phyloP scores from a whole-genome alignment of 352 stramenopile genomes.

The Vaucheria bursata region DNA sequence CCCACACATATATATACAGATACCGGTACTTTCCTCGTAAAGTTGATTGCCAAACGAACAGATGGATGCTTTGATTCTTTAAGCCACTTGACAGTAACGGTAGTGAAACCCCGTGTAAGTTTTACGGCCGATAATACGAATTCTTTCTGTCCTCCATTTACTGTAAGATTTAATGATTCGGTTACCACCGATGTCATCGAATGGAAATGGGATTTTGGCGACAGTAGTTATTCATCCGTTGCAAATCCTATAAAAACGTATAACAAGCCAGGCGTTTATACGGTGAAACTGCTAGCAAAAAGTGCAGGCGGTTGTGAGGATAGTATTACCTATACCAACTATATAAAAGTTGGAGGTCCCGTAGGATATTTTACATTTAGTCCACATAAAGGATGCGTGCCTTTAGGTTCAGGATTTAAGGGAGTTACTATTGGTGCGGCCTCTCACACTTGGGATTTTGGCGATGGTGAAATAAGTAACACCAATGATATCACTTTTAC shows the following conservation, averaged over 20 bases:
- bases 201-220: constrained; percentile 6
- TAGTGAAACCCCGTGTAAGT: constrained; percentile 6
- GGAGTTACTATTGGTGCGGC: constrained; percentile 4
- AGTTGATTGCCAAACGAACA: constrained; percentile 7
- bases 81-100: constrained; percentile 5
- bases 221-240: constrained; percentile 8
- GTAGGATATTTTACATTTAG: constrained; percentile 9
- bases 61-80: constrained; percentile 8
- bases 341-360: constrained; percentile 7
- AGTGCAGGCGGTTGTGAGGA: constrained; percentile 4
- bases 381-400: constrained; percentile 5
- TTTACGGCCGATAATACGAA: constrained; percentile 7
- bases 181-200: constrained; percentile 5
- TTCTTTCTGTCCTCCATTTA: constrained; percentile 8
- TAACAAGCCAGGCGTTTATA: constrained; percentile 7
- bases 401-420: constrained; percentile 8
- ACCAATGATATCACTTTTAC: neutral
- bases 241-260: constrained; percentile 8
- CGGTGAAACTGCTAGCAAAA: constrained; percentile 6
- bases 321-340: constrained; percentile 8
- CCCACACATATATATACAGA: constrained; percentile 8
- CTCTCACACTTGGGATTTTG: constrained; percentile 6
- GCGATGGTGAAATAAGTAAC: neutral
- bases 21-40: constrained; percentile 6
- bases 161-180: constrained; percentile 8